Evolutionary conservation across 768 basidiomycete species (phyloP), one percentile per base, ranked within the genome.

Genomic region (Mycena latifolia): DNA sequence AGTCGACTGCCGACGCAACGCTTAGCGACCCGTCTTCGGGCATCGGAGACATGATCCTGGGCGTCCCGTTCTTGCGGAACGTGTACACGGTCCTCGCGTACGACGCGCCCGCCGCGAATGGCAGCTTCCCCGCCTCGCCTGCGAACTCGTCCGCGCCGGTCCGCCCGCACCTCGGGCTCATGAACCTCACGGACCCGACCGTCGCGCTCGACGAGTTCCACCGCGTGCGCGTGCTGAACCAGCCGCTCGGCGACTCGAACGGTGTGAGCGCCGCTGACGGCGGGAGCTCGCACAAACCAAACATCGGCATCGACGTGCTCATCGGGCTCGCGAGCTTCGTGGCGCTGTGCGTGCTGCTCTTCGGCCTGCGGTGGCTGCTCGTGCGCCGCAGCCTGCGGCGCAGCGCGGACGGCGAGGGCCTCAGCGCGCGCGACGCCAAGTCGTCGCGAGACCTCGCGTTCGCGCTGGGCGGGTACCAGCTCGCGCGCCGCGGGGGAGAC

Each of bases 41-140:
- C 17, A 77, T 87, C 20, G 88, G 86, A 0, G 92, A 94, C 75
- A 89, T 94, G 78, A 81, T 94, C 9, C 24, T 66, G 25, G 55
- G 65, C 27, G 59, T 66, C 8, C 25, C 55, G 9, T 66, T 66
- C 47, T 41, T 66, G 28, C 65, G 58, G 20, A 66, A 66, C 29
- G 65, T 60, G 5, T 94, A 95, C 73, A 89, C 87, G 15, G 92
- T 95, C 67, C 85, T 93, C 84, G 89, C 89, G 0, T 92, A 90
- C 73, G 80, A 85, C 50, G 63, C 71, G 0, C 89, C 89, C 3
- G 71, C 78, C 51, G 45, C 75, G 0, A 71, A 81, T 25, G 89
- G 89, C 17, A 69, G 71, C 5, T 88, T 90, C 74, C n/a, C 77
- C 82, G 43, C 29, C 11, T 20, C 41, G 8, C 41, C 41, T 20